Evolutionary conservation across 1,139 yeast genomes (phyloP), one percentile per base, ranked within the genome.

Genomic region (Protomyces inundatus): DNA sequence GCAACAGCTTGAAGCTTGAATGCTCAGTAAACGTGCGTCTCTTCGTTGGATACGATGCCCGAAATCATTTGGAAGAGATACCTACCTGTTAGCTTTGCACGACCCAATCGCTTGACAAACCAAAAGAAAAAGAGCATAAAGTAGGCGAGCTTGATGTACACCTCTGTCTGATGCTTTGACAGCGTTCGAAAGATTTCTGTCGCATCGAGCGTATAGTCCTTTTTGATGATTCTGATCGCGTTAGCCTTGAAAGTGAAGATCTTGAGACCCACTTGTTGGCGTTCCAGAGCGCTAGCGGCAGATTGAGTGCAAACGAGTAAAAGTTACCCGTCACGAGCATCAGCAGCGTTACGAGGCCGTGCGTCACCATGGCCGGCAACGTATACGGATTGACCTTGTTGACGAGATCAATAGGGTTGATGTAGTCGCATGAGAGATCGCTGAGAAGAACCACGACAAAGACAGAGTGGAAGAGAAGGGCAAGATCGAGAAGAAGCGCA

Each of bases 101-200:
- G 50, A 36, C 12, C 9, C 39, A 36, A 9, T 12, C 3, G 12
- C 12, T 3, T 2, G 9, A 9, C 52, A 23, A 51, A 58, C 62
- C 62, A 58, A 53, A 58, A 58, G 56, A 58, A 58, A 40, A 58
- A 36, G 16, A 58, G 36, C 35, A 58, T 48, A 35, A 51, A 58
- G 9, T 50, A 50, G 14, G 56, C 62, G 34, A 58, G 39, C 45
- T 51, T 51, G 56, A 58, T 35, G 45, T 51, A 91, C 65, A 91
- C 83, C 78, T 90, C 98, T 77, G 86, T 88, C 84, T 95, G 93
- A 79, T 93, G 96, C 73, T 87, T 88, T 70, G 90, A 84, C 73
- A 95, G 82, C 58, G 98, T 91, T 80, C 98, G 86, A 79, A 93
- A 93, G 73, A 93, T 95, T 78, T 93, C 98, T 57, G 99, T 93